Conservation (phyloP, 768 basidiomycete species). For the Agaricus bisporus region DNA sequence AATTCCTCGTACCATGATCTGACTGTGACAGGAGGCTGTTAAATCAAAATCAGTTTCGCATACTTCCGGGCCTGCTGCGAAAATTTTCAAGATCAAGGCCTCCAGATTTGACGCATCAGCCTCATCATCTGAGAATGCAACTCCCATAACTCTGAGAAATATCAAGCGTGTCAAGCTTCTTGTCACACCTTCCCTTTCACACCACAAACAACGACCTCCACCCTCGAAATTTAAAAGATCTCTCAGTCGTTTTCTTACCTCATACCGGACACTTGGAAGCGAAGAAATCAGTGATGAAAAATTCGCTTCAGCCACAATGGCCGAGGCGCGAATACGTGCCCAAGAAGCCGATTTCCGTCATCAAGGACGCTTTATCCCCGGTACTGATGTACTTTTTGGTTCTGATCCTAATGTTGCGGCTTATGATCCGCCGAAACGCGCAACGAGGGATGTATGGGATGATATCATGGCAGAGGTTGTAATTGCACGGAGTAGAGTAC, state of each 20-base stretch:
- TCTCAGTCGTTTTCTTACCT: conserved; percentile 49
- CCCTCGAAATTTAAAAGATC: conserved; percentile 46
- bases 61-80: neutral
- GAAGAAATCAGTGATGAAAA: conserved; percentile 36
- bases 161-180: conserved; percentile 65
- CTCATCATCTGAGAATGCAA: neutral
- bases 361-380: conserved; percentile 34
- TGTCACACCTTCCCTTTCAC: conserved; percentile 56
- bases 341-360: conserved; percentile 27
- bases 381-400: conserved; percentile 27
- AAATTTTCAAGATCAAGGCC: conserved; percentile 2
- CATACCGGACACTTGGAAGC: conserved; percentile 52
- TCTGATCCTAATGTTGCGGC: conserved; percentile 16
- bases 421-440: conserved; percentile 26
- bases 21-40: neutral
- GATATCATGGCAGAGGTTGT: conserved; percentile 44
- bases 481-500: conserved; percentile 18
- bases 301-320: conserved; percentile 16
- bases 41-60: neutral
- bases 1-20: neutral
- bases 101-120: conserved; percentile 7
- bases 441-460: conserved; percentile 51
- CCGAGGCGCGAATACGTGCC: conserved; percentile 29
- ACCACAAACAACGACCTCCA: conserved; percentile 63
- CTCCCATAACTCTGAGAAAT: conserved; percentile 20